Percentiles rank a stretch among this genome's conserved stretches.
phyloP scores from a whole-genome alignment of 495 filamentous ascomycete species.

The Xylaria flabelliformis region DNA sequence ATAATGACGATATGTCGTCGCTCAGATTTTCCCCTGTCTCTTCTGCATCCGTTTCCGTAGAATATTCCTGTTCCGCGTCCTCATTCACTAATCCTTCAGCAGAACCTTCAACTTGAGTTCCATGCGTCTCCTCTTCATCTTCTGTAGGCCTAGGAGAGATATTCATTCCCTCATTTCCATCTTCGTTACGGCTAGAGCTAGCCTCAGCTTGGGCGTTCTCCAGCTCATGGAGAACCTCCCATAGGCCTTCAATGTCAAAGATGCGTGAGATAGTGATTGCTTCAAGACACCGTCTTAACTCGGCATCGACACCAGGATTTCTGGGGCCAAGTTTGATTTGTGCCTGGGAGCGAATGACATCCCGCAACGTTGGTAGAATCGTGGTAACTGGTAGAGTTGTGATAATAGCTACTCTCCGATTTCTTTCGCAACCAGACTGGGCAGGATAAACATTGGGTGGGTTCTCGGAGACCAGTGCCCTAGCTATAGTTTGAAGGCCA shows the following conservation, averaged over 20 bases:
- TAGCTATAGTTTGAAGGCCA: conserved; percentile 46
- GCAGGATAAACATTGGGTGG: neutral
- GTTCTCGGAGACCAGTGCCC: conserved; percentile 31
- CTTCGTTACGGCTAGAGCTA: neutral
- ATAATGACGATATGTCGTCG: neutral
- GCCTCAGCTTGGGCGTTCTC: conserved; percentile 24
- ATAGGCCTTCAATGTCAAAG: conserved; percentile 65
- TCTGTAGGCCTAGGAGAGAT: neutral
- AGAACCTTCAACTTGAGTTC: neutral
- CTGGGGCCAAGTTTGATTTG: conserved; percentile 26
- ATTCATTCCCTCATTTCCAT: neutral
- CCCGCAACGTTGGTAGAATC: conserved; percentile 44
- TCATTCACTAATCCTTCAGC: neutral
- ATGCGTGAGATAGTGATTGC: conserved; percentile 61
- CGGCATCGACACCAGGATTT: conserved; percentile 25
- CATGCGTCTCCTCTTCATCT: neutral
- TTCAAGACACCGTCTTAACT: conserved; percentile 50
- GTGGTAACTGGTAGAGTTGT: conserved; percentile 43
- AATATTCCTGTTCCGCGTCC: neutral
- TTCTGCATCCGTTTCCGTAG: neutral
- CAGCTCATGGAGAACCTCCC: conserved; percentile 60
- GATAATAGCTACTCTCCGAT: conserved; percentile 40
- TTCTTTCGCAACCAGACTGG: neutral
- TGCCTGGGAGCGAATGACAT: conserved; percentile 41
- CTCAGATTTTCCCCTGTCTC: neutral